phyloP scores from a whole-genome alignment of 495 filamentous ascomycete species.

The Hypoxylon perforatum region DNA sequence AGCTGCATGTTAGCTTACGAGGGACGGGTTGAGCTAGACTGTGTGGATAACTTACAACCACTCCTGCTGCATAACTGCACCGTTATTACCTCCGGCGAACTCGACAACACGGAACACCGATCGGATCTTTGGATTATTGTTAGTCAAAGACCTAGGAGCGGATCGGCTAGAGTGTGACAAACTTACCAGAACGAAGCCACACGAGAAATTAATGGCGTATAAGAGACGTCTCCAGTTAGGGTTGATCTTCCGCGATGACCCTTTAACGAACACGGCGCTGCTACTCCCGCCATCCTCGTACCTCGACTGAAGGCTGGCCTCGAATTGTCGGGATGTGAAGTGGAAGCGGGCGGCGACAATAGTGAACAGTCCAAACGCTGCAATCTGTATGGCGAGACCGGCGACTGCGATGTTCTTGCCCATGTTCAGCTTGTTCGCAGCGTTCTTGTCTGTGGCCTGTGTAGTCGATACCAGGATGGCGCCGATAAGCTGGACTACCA shows the following conservation, averaged over 20 bases:
- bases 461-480: slow-evolving; percentile 54
- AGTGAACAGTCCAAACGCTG: slow-evolving; percentile 51
- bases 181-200: slow-evolving; percentile 51
- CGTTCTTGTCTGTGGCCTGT: slow-evolving; percentile 38
- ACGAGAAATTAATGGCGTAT: slow-evolving; percentile 46
- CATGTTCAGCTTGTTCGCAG: slow-evolving; percentile 43
- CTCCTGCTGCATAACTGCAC: slow-evolving; percentile 43
- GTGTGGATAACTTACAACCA: slow-evolving; percentile 40
- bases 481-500: slow-evolving; percentile 50
- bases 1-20: slow-evolving; percentile 18
- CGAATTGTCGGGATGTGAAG: slow-evolving; percentile 55
- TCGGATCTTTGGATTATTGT: slow-evolving; percentile 45
- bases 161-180: background rate
- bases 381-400: slow-evolving; percentile 51
- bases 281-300: slow-evolving; percentile 40
- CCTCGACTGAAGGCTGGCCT: slow-evolving; percentile 42
- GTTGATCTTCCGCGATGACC: slow-evolving; percentile 46
- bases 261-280: slow-evolving; percentile 48
- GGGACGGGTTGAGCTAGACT: background rate
- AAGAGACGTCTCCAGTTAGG: slow-evolving; percentile 49
- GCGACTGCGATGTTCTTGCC: slow-evolving; percentile 54
- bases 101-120: slow-evolving; percentile 54
- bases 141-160: background rate
- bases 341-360: slow-evolving; percentile 54
- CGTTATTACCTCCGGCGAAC: slow-evolving; percentile 43